Percentiles rank a stretch among this genome's conserved stretches.
Conservation (phyloP, 1,284 basidiomycete genomes). For the Caloboletus firmus region DNA sequence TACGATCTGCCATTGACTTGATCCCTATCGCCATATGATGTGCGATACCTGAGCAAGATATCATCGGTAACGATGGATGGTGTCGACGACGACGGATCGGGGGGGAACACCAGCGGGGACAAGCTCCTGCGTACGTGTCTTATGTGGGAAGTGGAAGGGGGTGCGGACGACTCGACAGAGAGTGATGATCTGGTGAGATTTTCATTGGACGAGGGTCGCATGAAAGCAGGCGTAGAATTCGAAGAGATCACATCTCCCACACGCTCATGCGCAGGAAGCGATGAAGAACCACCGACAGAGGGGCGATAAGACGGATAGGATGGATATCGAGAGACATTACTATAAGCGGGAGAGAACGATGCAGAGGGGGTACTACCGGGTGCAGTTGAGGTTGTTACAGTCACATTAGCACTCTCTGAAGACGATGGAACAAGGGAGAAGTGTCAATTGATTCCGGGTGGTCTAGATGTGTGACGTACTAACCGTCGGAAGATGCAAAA, state of each 20-base stretch:
- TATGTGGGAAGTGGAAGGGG: constrained; percentile 10
- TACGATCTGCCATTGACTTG: not conserved
- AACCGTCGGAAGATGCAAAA: constrained; percentile 23
- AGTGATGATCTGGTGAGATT: constrained; percentile 9
- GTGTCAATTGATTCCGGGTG: constrained; percentile 6
- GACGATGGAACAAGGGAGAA: constrained; percentile 2
- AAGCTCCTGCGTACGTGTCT: constrained; percentile 25
- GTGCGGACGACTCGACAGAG: constrained; percentile 10
- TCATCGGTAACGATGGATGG: constrained; percentile 20
- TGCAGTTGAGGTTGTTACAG: constrained; percentile 12
- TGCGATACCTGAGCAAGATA: constrained; percentile 16
- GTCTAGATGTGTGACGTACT: constrained; percentile 12
- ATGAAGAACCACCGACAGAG: constrained; percentile 13
- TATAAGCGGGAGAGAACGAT: constrained; percentile 22
- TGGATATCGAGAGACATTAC: constrained; percentile 24
- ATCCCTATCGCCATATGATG: constrained; percentile 2
- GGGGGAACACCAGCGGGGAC: constrained; percentile 27
- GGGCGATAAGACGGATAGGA: constrained; percentile 27
- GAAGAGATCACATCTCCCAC: constrained; percentile 13
- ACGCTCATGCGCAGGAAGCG: constrained; percentile 16
- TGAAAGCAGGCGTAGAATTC: constrained; percentile 14
- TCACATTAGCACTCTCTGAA: constrained; percentile 15
- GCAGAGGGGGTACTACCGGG: constrained; percentile 21
- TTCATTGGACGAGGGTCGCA: constrained; percentile 21
- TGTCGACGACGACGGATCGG: constrained; percentile 15